phyloP scores from a whole-genome alignment of 2,329 filamentous ascomycete genomes.

The Cladophialophora chaetospira region DNA sequence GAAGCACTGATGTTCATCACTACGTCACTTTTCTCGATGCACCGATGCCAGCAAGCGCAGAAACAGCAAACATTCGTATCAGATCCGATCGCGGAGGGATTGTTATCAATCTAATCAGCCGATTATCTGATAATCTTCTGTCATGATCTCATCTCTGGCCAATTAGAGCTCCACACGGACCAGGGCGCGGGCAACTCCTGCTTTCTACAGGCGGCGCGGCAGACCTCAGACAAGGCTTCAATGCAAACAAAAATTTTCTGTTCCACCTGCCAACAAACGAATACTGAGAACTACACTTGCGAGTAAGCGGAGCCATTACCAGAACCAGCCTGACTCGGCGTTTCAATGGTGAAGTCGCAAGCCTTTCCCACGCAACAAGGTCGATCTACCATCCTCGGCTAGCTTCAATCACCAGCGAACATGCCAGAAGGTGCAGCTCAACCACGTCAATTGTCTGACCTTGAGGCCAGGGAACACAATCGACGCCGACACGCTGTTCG shows the following conservation, averaged over 20 bases:
- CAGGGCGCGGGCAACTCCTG: neutral
- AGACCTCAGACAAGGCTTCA: conserved; percentile 13
- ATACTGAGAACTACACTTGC: neutral
- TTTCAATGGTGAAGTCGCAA: neutral
- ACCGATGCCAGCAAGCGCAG: neutral
- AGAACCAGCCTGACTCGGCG: neutral
- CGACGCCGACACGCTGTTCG: neutral
- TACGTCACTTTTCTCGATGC: neutral
- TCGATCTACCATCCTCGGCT: neutral
- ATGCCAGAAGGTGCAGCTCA: neutral
- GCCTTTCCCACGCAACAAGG: neutral
- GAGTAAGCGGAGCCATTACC: neutral
- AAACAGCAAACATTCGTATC: neutral
- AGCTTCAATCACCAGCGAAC: neutral
- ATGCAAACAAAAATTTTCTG: neutral
- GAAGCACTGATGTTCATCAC: neutral
- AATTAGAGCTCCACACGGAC: neutral
- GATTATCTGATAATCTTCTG: conserved; percentile 19
- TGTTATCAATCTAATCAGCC: conserved; percentile 23
- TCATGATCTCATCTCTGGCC: conserved; percentile 13
- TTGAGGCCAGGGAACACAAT: neutral
- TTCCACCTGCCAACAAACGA: neutral
- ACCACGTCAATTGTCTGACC: neutral
- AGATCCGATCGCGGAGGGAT: conserved; percentile 25
- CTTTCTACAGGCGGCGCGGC: neutral